Base-by-base conservation (phyloP, 2,329 filamentous ascomycete genomes). In the Alternaria arbusti region DNA sequence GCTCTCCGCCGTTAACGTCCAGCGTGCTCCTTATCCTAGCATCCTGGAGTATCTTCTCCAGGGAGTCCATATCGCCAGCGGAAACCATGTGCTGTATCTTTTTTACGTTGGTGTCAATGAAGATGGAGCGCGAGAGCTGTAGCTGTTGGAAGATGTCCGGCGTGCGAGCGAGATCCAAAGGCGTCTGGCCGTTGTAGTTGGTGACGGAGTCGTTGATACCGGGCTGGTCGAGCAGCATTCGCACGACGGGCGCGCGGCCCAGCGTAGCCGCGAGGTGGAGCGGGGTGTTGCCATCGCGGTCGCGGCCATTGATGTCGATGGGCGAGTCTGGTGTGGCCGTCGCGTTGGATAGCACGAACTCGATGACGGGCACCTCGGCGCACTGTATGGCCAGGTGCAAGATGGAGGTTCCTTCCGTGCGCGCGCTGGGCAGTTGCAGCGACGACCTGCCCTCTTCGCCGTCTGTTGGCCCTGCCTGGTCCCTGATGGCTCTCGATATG, bases 121-220 rank as follows among this genome's bases (percentile, higher is more conserved):
- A 98, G 54, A 97, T 84, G 5, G 94, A 97, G 47, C 94, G 88
- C 9, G 94, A 90, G 15, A 98, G 89, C 80, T 99, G 96, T 56
- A 99, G 86, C 74, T 95, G 90, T 81, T 98, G 94, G 82, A 97
- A 98, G 60, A 98, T 97, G 17, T 98, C 95, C 1, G 96, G 93
- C 25, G 90, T 97, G 43, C 94, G 90, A 5, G 96, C 93, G 45
- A 97, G 85, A 74, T 99, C 96, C 9, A 98, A 87, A 6, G 96
- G 90, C 5, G 94, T 87, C 74, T 94, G 93, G 57, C 93, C 94
- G 61, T 92, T 90, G 74, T 90, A 89, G 81, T 99, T 99, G 58
- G 90, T 84, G 52, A 96, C 84, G 7, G 94, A 90, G 78, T 99
- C 96, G 75, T 97, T 97, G 81, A 98, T 92, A 49, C 87, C 89